These are phyloP conservation scores for Phoenix roebelenii DNA, from an alignment of 176 grass and related monocot genomes.

Conservation along the genomic window DNA sequence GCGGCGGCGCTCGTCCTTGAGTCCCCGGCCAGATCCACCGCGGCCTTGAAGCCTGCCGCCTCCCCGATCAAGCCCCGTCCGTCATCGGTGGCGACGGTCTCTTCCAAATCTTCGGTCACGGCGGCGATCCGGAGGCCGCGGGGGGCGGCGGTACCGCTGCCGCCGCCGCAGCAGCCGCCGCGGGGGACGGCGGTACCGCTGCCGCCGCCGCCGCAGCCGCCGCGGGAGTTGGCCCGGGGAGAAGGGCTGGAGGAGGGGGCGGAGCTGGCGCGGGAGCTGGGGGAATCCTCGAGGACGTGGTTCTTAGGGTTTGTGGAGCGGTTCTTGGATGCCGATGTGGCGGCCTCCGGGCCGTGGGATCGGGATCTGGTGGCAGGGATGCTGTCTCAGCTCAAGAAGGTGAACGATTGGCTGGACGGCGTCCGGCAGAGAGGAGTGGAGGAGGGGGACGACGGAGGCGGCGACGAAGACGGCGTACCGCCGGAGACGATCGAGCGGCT, in stretches of 20 bases:
- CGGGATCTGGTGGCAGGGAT: conserved; percentile 15
- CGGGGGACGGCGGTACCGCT: neutral
- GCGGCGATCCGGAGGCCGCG: conserved; percentile 30
- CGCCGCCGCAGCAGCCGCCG: neutral
- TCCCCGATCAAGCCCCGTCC: conserved; percentile 17
- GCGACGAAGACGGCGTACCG: neutral
- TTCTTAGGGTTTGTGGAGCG: conserved; percentile 39
- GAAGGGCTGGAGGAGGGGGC: too few relatives aligned
- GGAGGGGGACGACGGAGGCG: too few relatives aligned
- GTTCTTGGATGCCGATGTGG: conserved; percentile 36
- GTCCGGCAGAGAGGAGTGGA: neutral
- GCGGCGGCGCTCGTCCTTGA: conserved; percentile 40
- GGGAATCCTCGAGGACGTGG: conserved; percentile 32
- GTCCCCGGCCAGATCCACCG: conserved; percentile 23
- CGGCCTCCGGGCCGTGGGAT: too few relatives aligned
- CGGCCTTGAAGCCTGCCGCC: conserved; percentile 23
- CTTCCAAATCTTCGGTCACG: neutral
- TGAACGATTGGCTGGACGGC: conserved; percentile 51
- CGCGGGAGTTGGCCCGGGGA: neutral
- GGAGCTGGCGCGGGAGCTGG: conserved; percentile 16
- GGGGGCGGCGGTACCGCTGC: neutral
- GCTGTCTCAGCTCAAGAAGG: conserved; percentile 50
- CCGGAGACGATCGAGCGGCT: conserved; percentile 23
- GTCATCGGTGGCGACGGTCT: conserved; percentile 11
- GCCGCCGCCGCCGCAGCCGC: neutral